A percentile compares a stretch with the other conserved stretches of the same genome.
These are phyloP conservation scores for Chloranthus sessilifolius DNA, from an alignment of 164 flowering plant genomes.

Conservation along the genomic window DNA sequence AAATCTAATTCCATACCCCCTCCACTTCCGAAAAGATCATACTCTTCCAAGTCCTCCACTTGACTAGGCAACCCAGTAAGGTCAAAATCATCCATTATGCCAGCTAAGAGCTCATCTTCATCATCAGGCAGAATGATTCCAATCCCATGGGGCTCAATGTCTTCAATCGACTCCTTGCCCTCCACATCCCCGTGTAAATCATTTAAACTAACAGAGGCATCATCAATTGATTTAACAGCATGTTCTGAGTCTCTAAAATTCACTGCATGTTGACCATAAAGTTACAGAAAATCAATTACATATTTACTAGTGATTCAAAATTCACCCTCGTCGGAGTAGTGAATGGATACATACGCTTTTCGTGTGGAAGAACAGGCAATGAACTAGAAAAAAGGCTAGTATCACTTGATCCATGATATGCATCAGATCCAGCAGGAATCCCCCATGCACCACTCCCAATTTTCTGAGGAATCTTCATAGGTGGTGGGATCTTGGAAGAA, in stretches of 20 bases:
- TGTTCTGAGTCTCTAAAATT: conserved; percentile 34
- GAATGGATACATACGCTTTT: conserved; percentile 45
- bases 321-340: neutral
- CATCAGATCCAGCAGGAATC: conserved; percentile 30
- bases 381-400: conserved; percentile 85
- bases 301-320: neutral
- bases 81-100: conserved; percentile 85
- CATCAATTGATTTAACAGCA: conserved; percentile 36
- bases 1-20: conserved; percentile 91
- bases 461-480: conserved; percentile 22
- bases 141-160: conserved; percentile 32
- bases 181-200: conserved; percentile 34
- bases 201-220: conserved; percentile 34
- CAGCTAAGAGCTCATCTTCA: conserved; percentile 89
- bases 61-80: conserved; percentile 64
- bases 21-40: conserved; percentile 87
- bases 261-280: conserved; percentile 40
- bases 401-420: conserved; percentile 56
- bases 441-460: conserved; percentile 43
- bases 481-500: conserved; percentile 22
- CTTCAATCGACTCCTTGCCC: conserved; percentile 39
- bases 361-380: conserved; percentile 85
- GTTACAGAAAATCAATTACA: neutral
- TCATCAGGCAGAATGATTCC: conserved; percentile 87
- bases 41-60: conserved; percentile 77